These are phyloP conservation scores for Exophiala dermatitidis DNA, from an alignment of 2,329 filamentous ascomycete species.

Conservation along the genomic window DNA sequence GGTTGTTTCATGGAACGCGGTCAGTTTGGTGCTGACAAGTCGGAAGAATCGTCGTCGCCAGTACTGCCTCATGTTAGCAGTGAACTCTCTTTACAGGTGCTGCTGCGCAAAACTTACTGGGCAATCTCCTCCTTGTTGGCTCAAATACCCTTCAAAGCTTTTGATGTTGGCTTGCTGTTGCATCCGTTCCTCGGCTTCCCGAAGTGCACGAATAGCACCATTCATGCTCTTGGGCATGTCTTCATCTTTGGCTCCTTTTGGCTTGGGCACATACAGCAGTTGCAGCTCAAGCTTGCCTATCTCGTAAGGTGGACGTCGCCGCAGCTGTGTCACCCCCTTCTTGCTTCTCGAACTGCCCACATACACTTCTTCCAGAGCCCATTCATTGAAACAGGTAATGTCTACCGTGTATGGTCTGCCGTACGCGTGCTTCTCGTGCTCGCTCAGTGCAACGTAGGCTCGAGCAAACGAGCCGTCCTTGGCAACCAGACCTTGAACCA, in stretches of 20 bases:
- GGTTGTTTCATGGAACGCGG: conserved; percentile 91
- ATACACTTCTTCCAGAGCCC: conserved; percentile 78
- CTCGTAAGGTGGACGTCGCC: conserved; percentile 84
- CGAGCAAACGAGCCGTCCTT: conserved; percentile 91
- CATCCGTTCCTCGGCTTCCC: conserved; percentile 73
- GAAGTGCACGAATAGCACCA: conserved; percentile 85
- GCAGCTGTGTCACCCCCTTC: conserved; percentile 64
- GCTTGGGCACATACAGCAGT: conserved; percentile 87
- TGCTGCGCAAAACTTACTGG: conserved; percentile 60
- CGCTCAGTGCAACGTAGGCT: conserved; percentile 86
- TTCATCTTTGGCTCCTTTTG: conserved; percentile 76
- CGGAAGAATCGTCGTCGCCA: conserved; percentile 98
- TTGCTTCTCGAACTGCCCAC: conserved; percentile 93
- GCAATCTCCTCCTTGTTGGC: conserved; percentile 95
- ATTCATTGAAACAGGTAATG: conserved; percentile 95
- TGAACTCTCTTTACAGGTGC: neutral
- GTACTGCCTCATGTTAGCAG: conserved; percentile 51
- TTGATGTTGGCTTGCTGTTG: conserved; percentile 26
- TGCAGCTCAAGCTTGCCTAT: conserved; percentile 92
- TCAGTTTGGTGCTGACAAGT: conserved; percentile 80
- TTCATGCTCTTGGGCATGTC: conserved; percentile 99
- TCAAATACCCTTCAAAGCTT: conserved; percentile 74
- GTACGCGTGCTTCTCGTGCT: conserved; percentile 81
- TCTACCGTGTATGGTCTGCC: conserved; percentile 83
- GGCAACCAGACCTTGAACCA: conserved; percentile 60